These are phyloP conservation scores for Geotrichum bryndzae DNA, from an alignment of 1,139 yeast genomes.

Conservation along the genomic window DNA sequence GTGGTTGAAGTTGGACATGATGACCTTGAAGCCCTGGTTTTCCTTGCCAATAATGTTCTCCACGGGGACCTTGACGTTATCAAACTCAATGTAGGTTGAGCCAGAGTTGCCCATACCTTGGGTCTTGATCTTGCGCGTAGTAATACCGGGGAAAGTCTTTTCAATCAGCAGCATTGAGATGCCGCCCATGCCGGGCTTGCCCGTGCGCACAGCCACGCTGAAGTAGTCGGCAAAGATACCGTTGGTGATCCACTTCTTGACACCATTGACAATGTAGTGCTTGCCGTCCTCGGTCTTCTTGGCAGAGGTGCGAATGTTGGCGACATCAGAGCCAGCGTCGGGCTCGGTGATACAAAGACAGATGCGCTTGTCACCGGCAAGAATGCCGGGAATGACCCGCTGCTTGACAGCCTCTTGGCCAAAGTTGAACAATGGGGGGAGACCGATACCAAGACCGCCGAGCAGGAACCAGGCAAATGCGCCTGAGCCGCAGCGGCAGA, in stretches of 20 bases:
- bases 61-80: conserved; percentile 43
- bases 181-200: conserved; percentile 39
- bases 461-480: conserved; percentile 38
- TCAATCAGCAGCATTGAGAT: conserved; percentile 40
- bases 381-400: conserved; percentile 36
- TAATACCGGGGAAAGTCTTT: conserved; percentile 38
- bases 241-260: conserved; percentile 44
- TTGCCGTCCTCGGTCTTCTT: conserved; percentile 38
- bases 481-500: conserved; percentile 40
- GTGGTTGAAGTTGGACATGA: conserved; percentile 43
- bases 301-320: conserved; percentile 39
- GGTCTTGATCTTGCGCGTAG: conserved; percentile 37
- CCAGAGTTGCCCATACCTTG: conserved; percentile 42
- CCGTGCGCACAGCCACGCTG: conserved; percentile 44
- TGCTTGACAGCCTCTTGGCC: conserved; percentile 33
- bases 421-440: conserved; percentile 38
- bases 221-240: conserved; percentile 42
- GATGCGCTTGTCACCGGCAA: conserved; percentile 39
- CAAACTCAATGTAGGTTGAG: conserved; percentile 39
- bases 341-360: conserved; percentile 43
- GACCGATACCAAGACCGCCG: conserved; percentile 40
- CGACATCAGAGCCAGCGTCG: conserved; percentile 43
- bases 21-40: conserved; percentile 42
- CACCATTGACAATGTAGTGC: conserved; percentile 41
- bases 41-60: conserved; percentile 41